Conservation (phyloP, 202 grass and related monocot species). For the Carex arenaria region DNA sequence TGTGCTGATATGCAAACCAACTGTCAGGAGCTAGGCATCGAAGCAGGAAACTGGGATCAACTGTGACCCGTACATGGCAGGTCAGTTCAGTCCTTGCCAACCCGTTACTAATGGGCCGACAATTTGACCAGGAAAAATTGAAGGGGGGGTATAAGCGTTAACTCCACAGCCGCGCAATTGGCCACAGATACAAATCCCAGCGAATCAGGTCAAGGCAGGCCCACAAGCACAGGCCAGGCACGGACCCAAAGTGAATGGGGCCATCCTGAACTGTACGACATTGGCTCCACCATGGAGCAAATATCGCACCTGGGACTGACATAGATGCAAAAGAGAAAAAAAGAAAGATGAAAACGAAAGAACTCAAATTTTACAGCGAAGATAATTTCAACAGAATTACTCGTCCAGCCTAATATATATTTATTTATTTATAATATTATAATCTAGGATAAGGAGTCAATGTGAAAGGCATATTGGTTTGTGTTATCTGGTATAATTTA, state of each 20-base stretch:
- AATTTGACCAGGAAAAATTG: constrained; percentile 22
- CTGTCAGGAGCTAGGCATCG: constrained; percentile 33
- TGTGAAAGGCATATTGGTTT: not conserved
- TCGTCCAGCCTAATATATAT: not conserved
- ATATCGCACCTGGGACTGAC: constrained; percentile 96
- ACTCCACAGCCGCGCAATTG: constrained; percentile 15
- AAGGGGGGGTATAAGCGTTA: not conserved
- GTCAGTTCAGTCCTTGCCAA: constrained; percentile 32
- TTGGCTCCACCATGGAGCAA: constrained; percentile 95
- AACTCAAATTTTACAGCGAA: constrained; percentile 12
- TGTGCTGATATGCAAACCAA: constrained; percentile 20
- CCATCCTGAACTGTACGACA: constrained; percentile 77
- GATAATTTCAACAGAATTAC: constrained; percentile 4
- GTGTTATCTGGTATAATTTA: not conserved
- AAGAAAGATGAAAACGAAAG: constrained; percentile 14
- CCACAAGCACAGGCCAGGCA: constrained; percentile 41
- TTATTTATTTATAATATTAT: not conserved
- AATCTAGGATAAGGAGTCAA: not conserved
- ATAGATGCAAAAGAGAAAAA: constrained; percentile 63
- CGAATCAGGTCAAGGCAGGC: constrained; percentile 49
- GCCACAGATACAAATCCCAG: constrained; percentile 32
- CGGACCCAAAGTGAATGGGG: constrained; percentile 23
- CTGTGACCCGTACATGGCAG: not conserved
- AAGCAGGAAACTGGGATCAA: not conserved
- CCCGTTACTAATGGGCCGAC: constrained; percentile 37